Evolutionary conservation across 441 rosid species (phyloP), one percentile per base, ranked within the genome.

Genomic region (Adansonia rubrostipa): DNA sequence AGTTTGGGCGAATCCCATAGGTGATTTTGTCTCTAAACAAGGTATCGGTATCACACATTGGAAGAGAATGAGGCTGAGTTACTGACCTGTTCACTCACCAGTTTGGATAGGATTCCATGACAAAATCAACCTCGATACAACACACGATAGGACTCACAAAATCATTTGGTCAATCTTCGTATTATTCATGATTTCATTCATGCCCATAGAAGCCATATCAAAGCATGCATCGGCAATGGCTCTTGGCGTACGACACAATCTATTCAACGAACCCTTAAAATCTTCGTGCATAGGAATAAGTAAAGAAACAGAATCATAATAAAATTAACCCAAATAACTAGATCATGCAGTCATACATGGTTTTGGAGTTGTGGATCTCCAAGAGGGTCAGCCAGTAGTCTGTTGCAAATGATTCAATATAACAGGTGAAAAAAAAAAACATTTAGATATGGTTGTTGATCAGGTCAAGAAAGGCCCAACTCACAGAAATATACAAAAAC

Each of bases 101-200:
- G 95, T 89, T 93, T 97, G 79, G 98, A 93, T 69, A 95, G 92
- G 75, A 97, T 86, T 92, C 98, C 99, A 97, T 95, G 61, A 97
- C 97, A 84, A 95, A 97, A 85, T 93, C 97, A 83, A 97, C 99
- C 99, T 97, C 87, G 77, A 62, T 20, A 51, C 60, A 51, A 53
- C 28, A 33, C 54, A 33, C 11, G 14, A 53, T 53, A 66, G 15
- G 10, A 64, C 50, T 76, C 17, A 47, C 53, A 65, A 33, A 24
- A 58, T 5, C 5, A 44, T 11, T 57, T n/a, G 73, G 1, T 68
- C 57, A 20, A 68, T 47, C 56, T 47, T 47, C 22, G 57, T 68
- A 1, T 68, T 45, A 20, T 68, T 45, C 3, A 9, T 19, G 54
- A 45, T 45, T 68, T 45, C 28, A 45, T 19, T 68, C 72, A 45